Evolutionary conservation across 306 rosid species (phyloP).

Genomic region (Ormosia emarginata): DNA sequence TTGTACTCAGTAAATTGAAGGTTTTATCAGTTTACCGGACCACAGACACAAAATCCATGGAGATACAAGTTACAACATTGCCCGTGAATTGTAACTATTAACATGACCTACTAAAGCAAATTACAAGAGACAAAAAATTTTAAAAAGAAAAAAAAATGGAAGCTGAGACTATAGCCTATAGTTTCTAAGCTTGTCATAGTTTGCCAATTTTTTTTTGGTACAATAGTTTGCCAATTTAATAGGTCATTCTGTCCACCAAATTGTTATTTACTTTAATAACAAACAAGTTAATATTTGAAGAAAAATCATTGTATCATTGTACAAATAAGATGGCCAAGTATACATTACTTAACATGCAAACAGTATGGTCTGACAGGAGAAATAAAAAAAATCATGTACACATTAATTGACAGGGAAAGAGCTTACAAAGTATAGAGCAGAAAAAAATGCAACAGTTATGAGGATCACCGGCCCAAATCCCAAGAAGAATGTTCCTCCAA

Average conservation of each 20-base stretch:
- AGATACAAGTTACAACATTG: neutral
- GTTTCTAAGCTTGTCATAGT: neutral
- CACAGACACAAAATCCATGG: neutral
- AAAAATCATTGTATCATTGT: neutral
- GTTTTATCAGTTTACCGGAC: neutral
- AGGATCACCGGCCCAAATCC: conserved; percentile 91
- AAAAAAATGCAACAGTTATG: conserved; percentile 55
- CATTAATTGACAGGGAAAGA: conserved; percentile 5
- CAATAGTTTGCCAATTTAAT: neutral
- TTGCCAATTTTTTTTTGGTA: neutral
- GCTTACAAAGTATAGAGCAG: conserved; percentile 78
- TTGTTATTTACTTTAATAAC: neutral
- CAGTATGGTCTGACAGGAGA: neutral
- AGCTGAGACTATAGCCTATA: neutral
- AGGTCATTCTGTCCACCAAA: neutral
- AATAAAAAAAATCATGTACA: neutral
- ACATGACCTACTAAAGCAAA: neutral
- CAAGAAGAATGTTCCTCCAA: conserved; percentile 96
- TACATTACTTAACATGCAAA: neutral
- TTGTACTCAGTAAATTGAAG: neutral
- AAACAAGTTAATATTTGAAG: neutral
- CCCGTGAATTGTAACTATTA: neutral
- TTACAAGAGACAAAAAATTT: neutral
- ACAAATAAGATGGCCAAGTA: neutral
- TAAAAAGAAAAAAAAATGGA: neutral